Conservation (phyloP, 139 green algal species). For the Pycnococcus provasolii region DNA sequence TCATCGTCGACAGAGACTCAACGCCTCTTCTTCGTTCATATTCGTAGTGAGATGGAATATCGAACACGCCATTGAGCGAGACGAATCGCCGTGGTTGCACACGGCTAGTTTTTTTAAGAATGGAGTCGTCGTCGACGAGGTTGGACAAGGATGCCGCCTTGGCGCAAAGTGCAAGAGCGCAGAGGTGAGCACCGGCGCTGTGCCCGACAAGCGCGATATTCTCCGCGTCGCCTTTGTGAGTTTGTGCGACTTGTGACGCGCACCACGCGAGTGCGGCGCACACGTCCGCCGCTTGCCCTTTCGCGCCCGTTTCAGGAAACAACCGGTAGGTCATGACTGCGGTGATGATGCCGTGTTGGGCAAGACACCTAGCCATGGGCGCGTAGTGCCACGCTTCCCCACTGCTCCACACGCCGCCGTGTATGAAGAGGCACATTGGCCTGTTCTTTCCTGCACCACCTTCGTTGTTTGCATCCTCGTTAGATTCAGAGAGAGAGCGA, state of each 20-base stretch:
- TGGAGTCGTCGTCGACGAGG: neutral
- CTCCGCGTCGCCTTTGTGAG: neutral
- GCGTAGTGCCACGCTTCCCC: constrained; percentile 28
- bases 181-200: constrained; percentile 11
- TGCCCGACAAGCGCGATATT: constrained; percentile 5
- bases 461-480: too few relatives aligned
- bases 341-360: constrained; percentile 16
- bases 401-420: constrained; percentile 24
- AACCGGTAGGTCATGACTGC: constrained; percentile 11
- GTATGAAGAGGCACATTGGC: constrained; percentile 25
- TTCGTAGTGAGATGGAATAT: constrained; percentile 8
- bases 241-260: neutral
- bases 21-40: constrained; percentile 13
- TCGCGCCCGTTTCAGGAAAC: constrained; percentile 6
- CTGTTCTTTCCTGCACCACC: too few relatives aligned
- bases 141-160: neutral
- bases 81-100: neutral
- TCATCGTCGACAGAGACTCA: constrained; percentile 10
- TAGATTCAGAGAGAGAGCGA: too few relatives aligned
- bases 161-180: constrained; percentile 2
- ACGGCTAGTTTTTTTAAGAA: neutral
- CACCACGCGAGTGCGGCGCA: constrained; percentile 1
- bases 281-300: constrained; percentile 7
- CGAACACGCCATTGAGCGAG: constrained; percentile 5
- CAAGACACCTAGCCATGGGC: constrained; percentile 12